Conservation (phyloP, 2,329 filamentous ascomycete species). For the Thelonectria discophora region DNA sequence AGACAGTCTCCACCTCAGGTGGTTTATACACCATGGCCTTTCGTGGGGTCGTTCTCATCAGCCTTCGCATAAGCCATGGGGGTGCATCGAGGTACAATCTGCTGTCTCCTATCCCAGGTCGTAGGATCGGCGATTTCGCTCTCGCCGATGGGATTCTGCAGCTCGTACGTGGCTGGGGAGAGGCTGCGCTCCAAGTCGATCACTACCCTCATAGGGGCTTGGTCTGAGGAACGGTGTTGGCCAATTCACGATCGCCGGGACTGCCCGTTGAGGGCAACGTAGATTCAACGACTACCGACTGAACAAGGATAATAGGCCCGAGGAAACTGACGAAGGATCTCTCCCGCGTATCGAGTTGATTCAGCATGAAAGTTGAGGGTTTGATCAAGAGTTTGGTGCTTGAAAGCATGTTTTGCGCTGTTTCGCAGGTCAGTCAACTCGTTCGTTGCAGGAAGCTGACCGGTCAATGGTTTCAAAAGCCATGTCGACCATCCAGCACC, state of each 20-base stretch:
- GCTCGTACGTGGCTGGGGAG: slow-evolving; percentile 28
- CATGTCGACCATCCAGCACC: not conserved
- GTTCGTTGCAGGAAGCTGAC: not conserved
- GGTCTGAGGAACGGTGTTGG: slow-evolving; percentile 17
- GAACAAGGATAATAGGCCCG: slow-evolving; percentile 24
- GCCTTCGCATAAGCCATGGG: slow-evolving; percentile 7
- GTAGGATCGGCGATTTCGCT: slow-evolving; percentile 36
- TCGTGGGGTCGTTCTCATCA: slow-evolving; percentile 22
- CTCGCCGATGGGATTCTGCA: slow-evolving; percentile 38
- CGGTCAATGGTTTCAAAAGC: not conserved
- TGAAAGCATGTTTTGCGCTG: not conserved
- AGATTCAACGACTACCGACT: slow-evolving; percentile 33
- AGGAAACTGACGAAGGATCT: slow-evolving; percentile 14
- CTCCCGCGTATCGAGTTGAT: not conserved
- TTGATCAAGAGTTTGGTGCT: not conserved
- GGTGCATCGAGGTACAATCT: slow-evolving; percentile 23
- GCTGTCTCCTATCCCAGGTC: slow-evolving; percentile 23
- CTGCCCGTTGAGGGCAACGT: slow-evolving; percentile 35
- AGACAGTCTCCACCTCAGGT: slow-evolving; percentile 16
- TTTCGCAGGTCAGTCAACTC: not conserved
- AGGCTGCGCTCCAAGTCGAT: slow-evolving; percentile 32
- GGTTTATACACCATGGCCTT: slow-evolving; percentile 18
- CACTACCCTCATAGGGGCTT: slow-evolving; percentile 34
- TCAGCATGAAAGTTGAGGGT: not conserved
- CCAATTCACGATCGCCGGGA: slow-evolving; percentile 35